Evolutionary conservation across 345 rosid genomes (phyloP).

Genomic region (Eucalyptus microcorys): DNA sequence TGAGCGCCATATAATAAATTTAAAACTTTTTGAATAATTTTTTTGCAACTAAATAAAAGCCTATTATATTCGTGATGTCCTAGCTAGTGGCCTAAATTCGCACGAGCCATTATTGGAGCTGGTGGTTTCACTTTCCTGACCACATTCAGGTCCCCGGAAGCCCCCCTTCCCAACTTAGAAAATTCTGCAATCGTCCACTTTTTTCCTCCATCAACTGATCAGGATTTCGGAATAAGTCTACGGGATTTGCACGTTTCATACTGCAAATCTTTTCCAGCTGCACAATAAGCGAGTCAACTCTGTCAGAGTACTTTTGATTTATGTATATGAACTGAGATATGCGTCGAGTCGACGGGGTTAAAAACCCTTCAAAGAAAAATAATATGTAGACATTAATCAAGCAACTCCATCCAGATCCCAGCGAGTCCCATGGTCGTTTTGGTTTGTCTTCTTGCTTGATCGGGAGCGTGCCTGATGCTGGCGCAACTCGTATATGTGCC

Average conservation of each 20-base stretch:
- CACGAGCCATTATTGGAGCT: not conserved
- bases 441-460: not conserved
- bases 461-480: not conserved
- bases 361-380: not conserved
- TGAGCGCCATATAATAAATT: accelerated
- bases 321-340: not conserved
- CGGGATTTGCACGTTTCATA: not conserved
- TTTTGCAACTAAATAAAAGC: not conserved
- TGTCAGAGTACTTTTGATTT: not conserved
- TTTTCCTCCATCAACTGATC: not conserved
- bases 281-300: too few species aligned
- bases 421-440: not conserved
- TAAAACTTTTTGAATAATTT: not conserved
- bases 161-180: not conserved
- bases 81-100: not conserved
- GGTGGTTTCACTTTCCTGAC: not conserved
- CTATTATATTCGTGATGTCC: not conserved
- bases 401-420: not conserved
- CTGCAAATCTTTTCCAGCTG: not conserved
- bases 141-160: not conserved
- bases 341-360: not conserved
- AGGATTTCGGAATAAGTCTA: too few species aligned
- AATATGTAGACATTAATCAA: not conserved
- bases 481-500: not conserved
- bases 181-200: not conserved